These are phyloP conservation scores for grape (Vitis vinifera) DNA, from an alignment of 164 flowering plant species.

Conservation along the genomic window ASM3070453v1 NC_081819.1:14655501-14656000, in stretches of 20 bases:
- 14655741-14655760: background rate
- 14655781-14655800: too few species aligned
- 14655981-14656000: too few species aligned
- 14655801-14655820: too few species aligned
- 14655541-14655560: background rate
- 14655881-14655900: too few species aligned
- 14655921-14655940: too few species aligned
- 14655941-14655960: too few species aligned
- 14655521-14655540: background rate
- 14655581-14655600: background rate
- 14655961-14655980: too few species aligned
- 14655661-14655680: background rate
- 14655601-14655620: background rate
- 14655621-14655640: background rate
- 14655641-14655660: background rate
- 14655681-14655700: background rate
- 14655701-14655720: background rate
- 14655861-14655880: too few species aligned
- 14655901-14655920: too few species aligned
- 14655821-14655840: too few species aligned
- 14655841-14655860: too few species aligned
- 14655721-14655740: background rate
- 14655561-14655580: background rate
- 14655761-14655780: too few species aligned
- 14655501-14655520: background rate